phyloP scores from a whole-genome alignment of 148 eudicot genomes.

The Chenopodium quinoa region DNA sequence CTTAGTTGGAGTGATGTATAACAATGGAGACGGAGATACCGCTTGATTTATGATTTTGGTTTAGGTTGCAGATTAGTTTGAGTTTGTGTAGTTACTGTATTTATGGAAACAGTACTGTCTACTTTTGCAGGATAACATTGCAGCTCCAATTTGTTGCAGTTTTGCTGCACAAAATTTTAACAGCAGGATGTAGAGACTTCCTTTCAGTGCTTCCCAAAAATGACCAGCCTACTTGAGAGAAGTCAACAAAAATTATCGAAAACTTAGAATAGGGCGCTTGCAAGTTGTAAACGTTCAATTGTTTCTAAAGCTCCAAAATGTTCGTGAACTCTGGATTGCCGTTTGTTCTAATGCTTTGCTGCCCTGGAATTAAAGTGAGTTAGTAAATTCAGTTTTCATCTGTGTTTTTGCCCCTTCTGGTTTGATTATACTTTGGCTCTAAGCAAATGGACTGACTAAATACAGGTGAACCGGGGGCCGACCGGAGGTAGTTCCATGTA shows the following conservation, averaged over 20 bases:
- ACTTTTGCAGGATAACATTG: not conserved
- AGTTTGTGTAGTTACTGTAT: no score
- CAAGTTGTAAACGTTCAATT: no score
- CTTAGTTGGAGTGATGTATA: slow-evolving; percentile 2
- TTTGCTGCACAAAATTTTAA: not conserved
- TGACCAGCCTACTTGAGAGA: no score
- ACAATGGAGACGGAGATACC: not conserved
- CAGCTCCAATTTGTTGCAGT: not conserved
- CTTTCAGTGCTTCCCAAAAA: no score
- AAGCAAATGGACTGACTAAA: no score
- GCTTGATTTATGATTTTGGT: not conserved
- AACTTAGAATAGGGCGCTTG: no score
- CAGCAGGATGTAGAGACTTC: no score
- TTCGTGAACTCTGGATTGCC: no score
- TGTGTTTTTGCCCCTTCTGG: not conserved
- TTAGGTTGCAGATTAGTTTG: not conserved
- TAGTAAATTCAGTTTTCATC: not conserved
- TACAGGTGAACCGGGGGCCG: no score
- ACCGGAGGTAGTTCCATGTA: not conserved
- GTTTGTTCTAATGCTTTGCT: not conserved
- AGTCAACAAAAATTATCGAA: no score
- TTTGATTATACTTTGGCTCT: not conserved
- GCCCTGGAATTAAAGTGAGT: not conserved
- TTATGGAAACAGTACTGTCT: not conserved
- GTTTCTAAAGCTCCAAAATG: no score